phyloP scores from a whole-genome alignment of 78 protist species.

The Corallochytrium limacisporum region DNA sequence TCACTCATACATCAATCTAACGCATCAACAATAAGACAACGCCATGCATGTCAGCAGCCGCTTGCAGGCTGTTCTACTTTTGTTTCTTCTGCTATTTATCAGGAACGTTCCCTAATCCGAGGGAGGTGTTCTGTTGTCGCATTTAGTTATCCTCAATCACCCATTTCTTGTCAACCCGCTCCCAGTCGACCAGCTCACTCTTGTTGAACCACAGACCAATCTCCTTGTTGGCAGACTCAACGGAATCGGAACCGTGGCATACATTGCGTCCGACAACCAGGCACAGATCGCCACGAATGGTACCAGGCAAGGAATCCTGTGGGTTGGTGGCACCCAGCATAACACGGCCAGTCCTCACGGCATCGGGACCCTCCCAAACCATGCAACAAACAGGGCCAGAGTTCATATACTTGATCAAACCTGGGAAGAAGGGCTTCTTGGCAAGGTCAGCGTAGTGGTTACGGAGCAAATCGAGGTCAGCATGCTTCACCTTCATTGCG shows the following conservation, averaged over 20 bases:
- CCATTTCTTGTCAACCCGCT: too few relatives aligned
- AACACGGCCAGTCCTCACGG: slow-evolving; percentile 37
- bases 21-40: too few relatives aligned
- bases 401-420: slow-evolving; percentile 27
- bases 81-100: too few relatives aligned
- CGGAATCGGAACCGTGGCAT: slow-evolving; percentile 68
- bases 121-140: too few relatives aligned
- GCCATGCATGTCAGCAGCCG: too few relatives aligned
- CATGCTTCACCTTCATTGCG: slow-evolving; percentile 25
- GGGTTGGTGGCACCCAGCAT: slow-evolving; percentile 60
- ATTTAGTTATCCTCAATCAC: too few relatives aligned
- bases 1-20: too few relatives aligned
- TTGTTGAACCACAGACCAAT: slow-evolving; percentile 60
- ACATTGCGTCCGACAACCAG: neutral
- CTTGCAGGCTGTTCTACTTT: too few relatives aligned
- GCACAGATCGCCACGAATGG: slow-evolving; percentile 17
- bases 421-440: slow-evolving; percentile 43
- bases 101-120: too few relatives aligned
- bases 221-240: slow-evolving; percentile 60
- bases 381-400: slow-evolving; percentile 22
- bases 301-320: neutral
- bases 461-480: slow-evolving; percentile 1
- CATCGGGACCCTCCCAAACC: slow-evolving; percentile 42
- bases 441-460: slow-evolving; percentile 51
- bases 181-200: slow-evolving; percentile 18